phyloP scores from a whole-genome alignment of 495 filamentous ascomycete genomes.

The Tuber magnatum region DNA sequence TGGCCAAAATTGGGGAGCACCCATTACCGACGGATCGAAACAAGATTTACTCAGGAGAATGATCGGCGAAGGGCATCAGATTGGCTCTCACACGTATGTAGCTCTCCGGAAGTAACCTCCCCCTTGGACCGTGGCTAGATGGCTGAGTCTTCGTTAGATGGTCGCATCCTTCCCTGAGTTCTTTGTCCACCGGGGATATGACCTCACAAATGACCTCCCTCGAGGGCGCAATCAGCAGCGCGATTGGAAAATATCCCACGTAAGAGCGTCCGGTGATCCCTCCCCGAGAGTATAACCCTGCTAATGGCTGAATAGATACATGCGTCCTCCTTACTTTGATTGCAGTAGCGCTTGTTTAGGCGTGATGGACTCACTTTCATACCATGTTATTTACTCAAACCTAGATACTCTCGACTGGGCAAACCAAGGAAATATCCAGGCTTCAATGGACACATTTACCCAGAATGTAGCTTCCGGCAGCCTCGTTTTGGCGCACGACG shows the following conservation, averaged over 20 bases:
- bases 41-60: conserved; percentile 52
- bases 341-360: conserved; percentile 38
- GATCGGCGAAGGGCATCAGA: conserved; percentile 58
- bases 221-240: conserved; percentile 59
- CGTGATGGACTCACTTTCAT: conserved; percentile 43
- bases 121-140: conserved; percentile 1
- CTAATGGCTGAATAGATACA: conserved; percentile 15
- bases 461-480: conserved; percentile 29
- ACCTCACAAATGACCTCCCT: conserved; percentile 57
- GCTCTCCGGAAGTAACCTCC: not conserved
- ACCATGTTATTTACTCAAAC: conserved; percentile 46
- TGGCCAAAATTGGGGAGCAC: conserved; percentile 58
- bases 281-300: not conserved
- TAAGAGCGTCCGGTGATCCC: conserved; percentile 9
- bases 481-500: conserved; percentile 48
- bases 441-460: conserved; percentile 22
- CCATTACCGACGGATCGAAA: conserved; percentile 48
- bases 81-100: conserved; percentile 57
- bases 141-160: conserved; percentile 41
- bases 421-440: conserved; percentile 36
- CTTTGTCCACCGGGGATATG: conserved; percentile 47
- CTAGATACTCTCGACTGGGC: conserved; percentile 48
- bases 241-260: conserved; percentile 62
- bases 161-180: conserved; percentile 58
- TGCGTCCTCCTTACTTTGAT: conserved; percentile 45